Percentiles rank a stretch among this genome's conserved stretches.
phyloP scores from a whole-genome alignment of 352 stramenopile species.

The Globisporangium canariense region DNA sequence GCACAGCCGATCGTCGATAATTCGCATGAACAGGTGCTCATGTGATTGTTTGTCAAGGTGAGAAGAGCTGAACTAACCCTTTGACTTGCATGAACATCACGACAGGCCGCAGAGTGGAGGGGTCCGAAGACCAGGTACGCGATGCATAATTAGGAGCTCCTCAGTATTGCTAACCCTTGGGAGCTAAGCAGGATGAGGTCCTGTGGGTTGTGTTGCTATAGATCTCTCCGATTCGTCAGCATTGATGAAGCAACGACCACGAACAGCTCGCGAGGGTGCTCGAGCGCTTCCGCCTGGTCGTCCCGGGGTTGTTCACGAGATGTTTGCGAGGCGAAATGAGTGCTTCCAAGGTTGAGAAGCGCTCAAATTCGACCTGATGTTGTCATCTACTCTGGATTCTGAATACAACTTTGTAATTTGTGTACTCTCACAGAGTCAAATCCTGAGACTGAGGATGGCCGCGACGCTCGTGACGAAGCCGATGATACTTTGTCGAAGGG shows the following conservation, averaged over 20 bases:
- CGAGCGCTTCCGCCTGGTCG: constrained; percentile 14
- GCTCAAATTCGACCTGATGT: neutral
- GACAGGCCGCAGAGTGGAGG: constrained; percentile 56
- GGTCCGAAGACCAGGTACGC: constrained; percentile 30
- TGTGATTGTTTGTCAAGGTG: neutral
- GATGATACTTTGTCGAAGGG: neutral
- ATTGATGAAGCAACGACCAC: constrained; percentile 36
- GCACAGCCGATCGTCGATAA: constrained; percentile 3
- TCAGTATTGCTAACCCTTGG: neutral
- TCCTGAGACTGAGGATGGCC: constrained; percentile 12
- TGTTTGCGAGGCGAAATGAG: constrained; percentile 13
- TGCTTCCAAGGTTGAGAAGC: constrained; percentile 18
- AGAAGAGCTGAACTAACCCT: neutral
- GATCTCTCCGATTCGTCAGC: constrained; percentile 2
- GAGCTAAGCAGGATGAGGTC: neutral
- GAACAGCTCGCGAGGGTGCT: constrained; percentile 43
- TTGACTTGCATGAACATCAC: neutral
- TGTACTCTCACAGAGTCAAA: neutral
- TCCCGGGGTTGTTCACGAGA: neutral
- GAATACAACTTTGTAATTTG: neutral
- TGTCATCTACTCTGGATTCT: neutral
- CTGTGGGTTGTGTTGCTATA: neutral
- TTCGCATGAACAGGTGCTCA: constrained; percentile 14
- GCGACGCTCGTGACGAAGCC: constrained; percentile 5
- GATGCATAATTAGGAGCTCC: neutral